A percentile compares a stretch with the other conserved stretches of the same genome.
Conservation (phyloP, 805 yeast genomes). For the Lipomyces spencermartinsiae region DNA sequence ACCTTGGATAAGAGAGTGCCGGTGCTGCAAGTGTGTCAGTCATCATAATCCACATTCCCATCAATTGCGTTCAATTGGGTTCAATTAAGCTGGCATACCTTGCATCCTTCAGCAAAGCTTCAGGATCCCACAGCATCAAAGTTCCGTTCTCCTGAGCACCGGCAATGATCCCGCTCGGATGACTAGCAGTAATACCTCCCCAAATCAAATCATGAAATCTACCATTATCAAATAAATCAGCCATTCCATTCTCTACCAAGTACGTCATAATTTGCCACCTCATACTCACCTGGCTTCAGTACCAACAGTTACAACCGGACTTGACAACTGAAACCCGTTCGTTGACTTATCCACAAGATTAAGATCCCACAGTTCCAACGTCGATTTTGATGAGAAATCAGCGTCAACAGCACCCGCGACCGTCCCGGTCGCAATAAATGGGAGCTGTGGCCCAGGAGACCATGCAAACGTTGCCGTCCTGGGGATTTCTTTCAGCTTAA, state of each 20-base stretch:
- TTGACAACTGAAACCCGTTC: constrained; percentile 43
- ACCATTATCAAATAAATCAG: constrained; percentile 26
- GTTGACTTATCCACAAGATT: constrained; percentile 47
- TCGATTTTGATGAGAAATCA: constrained; percentile 77
- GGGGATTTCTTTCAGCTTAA: constrained; percentile 70
- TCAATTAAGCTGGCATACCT: constrained; percentile 16
- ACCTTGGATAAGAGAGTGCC: constrained; percentile 58
- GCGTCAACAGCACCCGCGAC: constrained; percentile 96
- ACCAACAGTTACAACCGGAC: constrained; percentile 54
- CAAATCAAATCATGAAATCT: constrained; percentile 81
- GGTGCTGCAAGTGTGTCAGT: constrained; percentile 42
- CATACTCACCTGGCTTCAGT: constrained; percentile 55
- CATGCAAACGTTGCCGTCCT: constrained; percentile 96
- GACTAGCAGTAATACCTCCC: constrained; percentile 63
- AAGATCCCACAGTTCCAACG: constrained; percentile 81
- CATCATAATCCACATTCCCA: neutral
- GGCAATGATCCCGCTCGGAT: constrained; percentile 67
- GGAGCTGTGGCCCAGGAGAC: constrained; percentile 74
- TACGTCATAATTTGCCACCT: neutral
- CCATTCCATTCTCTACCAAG: neutral
- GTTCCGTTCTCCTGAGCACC: constrained; percentile 89
- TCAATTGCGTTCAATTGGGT: neutral
- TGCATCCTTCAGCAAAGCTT: constrained; percentile 46
- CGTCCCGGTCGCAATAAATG: constrained; percentile 86
- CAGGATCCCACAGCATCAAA: constrained; percentile 78